phyloP scores from a whole-genome alignment of 2,329 filamentous ascomycete genomes.

The Diaporthe sp. region DNA sequence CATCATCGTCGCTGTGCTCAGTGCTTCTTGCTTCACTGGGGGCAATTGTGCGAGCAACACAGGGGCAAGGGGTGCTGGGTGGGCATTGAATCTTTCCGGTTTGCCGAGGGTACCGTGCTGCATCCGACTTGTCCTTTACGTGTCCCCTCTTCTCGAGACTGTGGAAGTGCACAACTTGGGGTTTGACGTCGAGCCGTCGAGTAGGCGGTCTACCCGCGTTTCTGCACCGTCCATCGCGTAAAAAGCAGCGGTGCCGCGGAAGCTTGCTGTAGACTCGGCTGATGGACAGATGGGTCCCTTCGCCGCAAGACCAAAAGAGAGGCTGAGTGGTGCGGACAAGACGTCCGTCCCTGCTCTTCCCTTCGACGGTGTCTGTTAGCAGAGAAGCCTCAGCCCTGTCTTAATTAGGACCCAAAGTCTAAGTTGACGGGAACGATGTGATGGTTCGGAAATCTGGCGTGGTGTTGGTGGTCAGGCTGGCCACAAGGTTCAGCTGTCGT shows the following conservation, averaged over 20 bases:
- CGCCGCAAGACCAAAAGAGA: background rate
- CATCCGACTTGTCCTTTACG: background rate
- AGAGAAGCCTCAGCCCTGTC: slow-evolving; percentile 31
- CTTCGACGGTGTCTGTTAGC: slow-evolving; percentile 17
- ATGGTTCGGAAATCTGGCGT: slow-evolving; percentile 27
- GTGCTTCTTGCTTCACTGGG: background rate
- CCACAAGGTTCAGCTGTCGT: slow-evolving; percentile 21
- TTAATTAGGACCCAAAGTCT: slow-evolving; percentile 29
- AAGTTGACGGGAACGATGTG: slow-evolving; percentile 30
- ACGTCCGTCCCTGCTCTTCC: background rate
- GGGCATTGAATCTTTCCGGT: background rate
- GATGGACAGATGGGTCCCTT: background rate
- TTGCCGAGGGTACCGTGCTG: slow-evolving; percentile 1
- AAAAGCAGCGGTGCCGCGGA: slow-evolving; percentile 3
- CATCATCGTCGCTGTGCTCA: background rate
- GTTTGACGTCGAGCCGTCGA: background rate
- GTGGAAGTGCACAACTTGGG: background rate
- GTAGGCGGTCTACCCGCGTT: background rate
- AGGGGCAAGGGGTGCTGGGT: slow-evolving; percentile 3
- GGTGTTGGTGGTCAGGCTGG: slow-evolving; percentile 6
- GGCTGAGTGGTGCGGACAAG: background rate
- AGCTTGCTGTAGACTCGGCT: slow-evolving; percentile 33
- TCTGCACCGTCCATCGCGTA: background rate
- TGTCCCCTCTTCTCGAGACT: background rate
- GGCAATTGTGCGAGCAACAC: slow-evolving; percentile 2